Percentiles rank a stretch among this genome's conserved stretches.
Evolutionary conservation across 441 rosid species (phyloP).

Genomic region (Erodium trifolium): DNA sequence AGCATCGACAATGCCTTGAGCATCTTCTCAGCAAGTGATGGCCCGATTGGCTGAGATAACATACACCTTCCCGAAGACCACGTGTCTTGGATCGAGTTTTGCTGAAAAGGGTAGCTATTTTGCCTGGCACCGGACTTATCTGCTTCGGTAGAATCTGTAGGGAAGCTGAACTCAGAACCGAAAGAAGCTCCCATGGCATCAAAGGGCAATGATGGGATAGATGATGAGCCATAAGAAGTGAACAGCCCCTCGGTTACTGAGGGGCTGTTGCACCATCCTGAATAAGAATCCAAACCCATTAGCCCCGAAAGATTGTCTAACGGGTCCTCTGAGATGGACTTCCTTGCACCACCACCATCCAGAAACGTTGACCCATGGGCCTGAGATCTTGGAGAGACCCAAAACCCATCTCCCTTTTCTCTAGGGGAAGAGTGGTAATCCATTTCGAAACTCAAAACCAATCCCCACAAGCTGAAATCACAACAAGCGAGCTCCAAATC

Average conservation of each 20-base stretch:
- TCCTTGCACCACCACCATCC: constrained; percentile 24
- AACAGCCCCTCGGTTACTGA: constrained; percentile 39
- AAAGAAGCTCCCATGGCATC: too few relatives aligned
- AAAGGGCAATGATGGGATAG: constrained; percentile 33
- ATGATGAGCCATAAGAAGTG: constrained; percentile 33
- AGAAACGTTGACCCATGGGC: constrained; percentile 27
- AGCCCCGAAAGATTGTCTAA: constrained; percentile 41
- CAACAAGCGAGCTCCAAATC: constrained; percentile 16
- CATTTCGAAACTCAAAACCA: constrained; percentile 27
- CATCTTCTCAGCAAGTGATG: constrained; percentile 76
- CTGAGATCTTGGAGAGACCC: constrained; percentile 37
- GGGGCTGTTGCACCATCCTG: constrained; percentile 61
- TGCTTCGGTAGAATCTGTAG: constrained; percentile 24
- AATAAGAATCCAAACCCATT: constrained; percentile 51
- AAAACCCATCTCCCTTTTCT: constrained; percentile 41
- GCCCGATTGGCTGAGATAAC: constrained; percentile 37
- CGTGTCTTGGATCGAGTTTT: constrained; percentile 19
- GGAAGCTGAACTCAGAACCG: not conserved
- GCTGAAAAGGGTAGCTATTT: constrained; percentile 12
- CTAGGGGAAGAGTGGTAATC: constrained; percentile 45
- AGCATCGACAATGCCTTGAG: constrained; percentile 60
- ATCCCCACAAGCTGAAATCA: constrained; percentile 11
- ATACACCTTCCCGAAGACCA: constrained; percentile 10
- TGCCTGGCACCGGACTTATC: constrained; percentile 22
- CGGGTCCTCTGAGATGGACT: constrained; percentile 38